These are phyloP conservation scores for Penicillium pulvis DNA, from an alignment of 495 filamentous ascomycete genomes.

Conservation along the genomic window DNA sequence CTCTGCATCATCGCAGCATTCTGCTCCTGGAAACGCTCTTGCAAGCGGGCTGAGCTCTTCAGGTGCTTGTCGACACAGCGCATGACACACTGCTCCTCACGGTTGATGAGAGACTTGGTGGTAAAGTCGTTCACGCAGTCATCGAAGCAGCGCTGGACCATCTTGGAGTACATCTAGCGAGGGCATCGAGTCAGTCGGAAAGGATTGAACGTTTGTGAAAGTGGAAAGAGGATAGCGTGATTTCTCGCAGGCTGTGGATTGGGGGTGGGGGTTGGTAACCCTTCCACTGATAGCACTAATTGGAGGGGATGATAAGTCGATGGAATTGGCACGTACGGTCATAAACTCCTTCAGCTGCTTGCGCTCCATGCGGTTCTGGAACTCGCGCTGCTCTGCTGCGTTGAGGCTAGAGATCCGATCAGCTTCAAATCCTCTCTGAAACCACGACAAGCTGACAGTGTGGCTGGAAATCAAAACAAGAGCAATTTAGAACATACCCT, in stretches of 20 bases:
- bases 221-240: background rate
- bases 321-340: slow-evolving; percentile 61
- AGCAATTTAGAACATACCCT: slow-evolving; percentile 32
- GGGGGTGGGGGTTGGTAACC: background rate
- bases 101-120: slow-evolving; percentile 83
- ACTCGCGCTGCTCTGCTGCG: slow-evolving; percentile 82
- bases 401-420: slow-evolving; percentile 57
- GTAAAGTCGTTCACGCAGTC: slow-evolving; percentile 98
- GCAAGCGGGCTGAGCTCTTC: slow-evolving; percentile 80
- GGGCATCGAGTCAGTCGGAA: background rate
- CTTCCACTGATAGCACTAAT: background rate
- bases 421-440: slow-evolving; percentile 3
- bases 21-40: slow-evolving; percentile 92
- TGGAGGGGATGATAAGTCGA: background rate
- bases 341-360: slow-evolving; percentile 99
- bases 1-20: slow-evolving; percentile 84
- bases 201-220: background rate
- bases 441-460: background rate
- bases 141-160: slow-evolving; percentile 94
- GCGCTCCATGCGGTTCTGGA: slow-evolving; percentile 87
- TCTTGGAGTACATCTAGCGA: slow-evolving; percentile 87
- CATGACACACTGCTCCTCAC: slow-evolving; percentile 87
- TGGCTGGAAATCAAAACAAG: background rate
- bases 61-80: slow-evolving; percentile 95
- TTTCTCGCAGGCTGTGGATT: background rate